Evolutionary conservation across 2,329 filamentous ascomycete species (phyloP).

Genomic region (Annulohypoxylon truncatum): DNA sequence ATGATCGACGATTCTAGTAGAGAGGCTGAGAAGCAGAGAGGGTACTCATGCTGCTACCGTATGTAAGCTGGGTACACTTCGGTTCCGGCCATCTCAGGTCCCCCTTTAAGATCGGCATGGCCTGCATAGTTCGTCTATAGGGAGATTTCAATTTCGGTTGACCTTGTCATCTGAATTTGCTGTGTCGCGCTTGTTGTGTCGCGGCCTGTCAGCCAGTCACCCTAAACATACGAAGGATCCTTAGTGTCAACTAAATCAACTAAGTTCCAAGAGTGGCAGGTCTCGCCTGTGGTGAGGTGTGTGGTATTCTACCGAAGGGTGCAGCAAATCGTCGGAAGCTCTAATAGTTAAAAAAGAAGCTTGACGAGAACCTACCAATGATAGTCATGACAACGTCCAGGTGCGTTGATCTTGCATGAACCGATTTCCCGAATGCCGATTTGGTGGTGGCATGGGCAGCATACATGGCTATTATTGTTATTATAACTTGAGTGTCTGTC

Average conservation of each 20-base stretch:
- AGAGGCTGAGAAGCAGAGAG: background rate
- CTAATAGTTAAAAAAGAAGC: background rate
- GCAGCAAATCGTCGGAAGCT: slow-evolving; percentile 4
- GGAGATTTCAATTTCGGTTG: slow-evolving; percentile 15
- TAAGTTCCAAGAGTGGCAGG: slow-evolving; percentile 25
- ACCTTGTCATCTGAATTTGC: slow-evolving; percentile 16
- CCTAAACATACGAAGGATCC: slow-evolving; percentile 21
- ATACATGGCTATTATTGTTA: no score
- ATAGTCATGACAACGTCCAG: slow-evolving; percentile 9
- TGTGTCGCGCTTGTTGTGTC: background rate
- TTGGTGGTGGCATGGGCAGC: background rate
- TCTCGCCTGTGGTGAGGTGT: slow-evolving; percentile 6
- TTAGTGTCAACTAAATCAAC: slow-evolving; percentile 2
- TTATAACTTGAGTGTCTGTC: background rate
- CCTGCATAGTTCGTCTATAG: background rate
- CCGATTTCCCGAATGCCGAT: slow-evolving; percentile 11
- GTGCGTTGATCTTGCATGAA: slow-evolving; percentile 21
- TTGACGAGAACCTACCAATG: slow-evolving; percentile 25
- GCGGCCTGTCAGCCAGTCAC: background rate
- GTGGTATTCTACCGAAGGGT: slow-evolving; percentile 17
- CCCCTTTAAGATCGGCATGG: slow-evolving; percentile 6
- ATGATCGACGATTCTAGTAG: background rate
- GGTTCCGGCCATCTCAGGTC: slow-evolving; percentile 8
- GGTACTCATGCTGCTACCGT: background rate
- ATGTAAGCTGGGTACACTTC: background rate